Percentiles rank a stretch among this genome's conserved stretches.
Evolutionary conservation across 257 asterid species (phyloP).

Genomic region (Solanum boliviense): DNA sequence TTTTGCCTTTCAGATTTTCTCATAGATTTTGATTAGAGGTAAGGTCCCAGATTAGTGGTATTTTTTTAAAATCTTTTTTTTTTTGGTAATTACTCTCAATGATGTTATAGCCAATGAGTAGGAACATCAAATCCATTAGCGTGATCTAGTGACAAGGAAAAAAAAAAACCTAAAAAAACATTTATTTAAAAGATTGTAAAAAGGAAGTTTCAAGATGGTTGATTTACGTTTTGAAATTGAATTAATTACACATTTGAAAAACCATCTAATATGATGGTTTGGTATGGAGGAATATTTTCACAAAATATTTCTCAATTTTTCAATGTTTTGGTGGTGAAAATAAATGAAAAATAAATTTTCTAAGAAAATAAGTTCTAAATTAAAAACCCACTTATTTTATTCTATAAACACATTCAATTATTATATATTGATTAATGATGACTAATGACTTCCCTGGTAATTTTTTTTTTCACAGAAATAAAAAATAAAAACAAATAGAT

Average conservation of each 20-base stretch:
- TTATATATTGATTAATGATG: neutral
- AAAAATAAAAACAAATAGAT: neutral
- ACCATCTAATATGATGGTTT: neutral
- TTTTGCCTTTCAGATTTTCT: neutral
- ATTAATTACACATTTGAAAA: neutral
- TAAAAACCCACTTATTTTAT: neutral
- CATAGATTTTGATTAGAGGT: neutral
- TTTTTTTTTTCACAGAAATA: neutral
- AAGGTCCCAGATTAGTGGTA: neutral
- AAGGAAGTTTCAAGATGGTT: neutral
- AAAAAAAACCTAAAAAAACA: neutral
- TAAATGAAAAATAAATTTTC: neutral
- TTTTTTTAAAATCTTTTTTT: neutral
- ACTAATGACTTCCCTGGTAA: neutral
- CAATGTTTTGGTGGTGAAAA: neutral
- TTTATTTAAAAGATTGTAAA: neutral
- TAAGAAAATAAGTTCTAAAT: neutral
- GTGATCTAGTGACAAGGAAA: neutral
- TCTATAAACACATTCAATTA: neutral
- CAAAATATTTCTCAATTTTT: neutral
- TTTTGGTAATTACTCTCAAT: neutral
- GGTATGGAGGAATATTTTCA: neutral
- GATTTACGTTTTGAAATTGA: neutral
- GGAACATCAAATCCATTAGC: neutral
- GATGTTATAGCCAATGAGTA: neutral